Conservation (phyloP, 1,284 basidiomycete species). For the Ceratorhiza oryzae-sativae region DNA sequence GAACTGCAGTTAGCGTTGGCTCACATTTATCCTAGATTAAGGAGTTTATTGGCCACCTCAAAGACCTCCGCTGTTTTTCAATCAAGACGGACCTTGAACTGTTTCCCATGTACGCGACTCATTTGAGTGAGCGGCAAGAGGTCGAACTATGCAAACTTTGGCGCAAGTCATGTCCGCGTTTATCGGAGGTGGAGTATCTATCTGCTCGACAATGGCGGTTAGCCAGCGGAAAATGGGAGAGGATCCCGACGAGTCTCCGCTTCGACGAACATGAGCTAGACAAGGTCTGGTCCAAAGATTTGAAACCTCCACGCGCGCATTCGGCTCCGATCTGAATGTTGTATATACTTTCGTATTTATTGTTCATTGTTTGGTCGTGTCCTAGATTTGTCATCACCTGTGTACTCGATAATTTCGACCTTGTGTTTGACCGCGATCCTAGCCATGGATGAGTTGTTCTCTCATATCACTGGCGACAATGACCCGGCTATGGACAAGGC, state of each 20-base stretch:
- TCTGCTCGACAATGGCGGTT: constrained; percentile 19
- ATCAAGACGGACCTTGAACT: constrained; percentile 12
- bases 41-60: constrained; percentile 13
- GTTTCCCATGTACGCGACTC: constrained; percentile 3
- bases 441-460: constrained; percentile 33
- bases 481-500: constrained; percentile 23
- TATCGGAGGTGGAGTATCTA: constrained; percentile 21
- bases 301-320: constrained; percentile 22
- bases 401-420: constrained; percentile 22
- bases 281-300: constrained; percentile 4
- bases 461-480: constrained; percentile 30
- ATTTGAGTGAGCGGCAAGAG: constrained; percentile 16
- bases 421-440: background rate
- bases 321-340: constrained; percentile 15
- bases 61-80: constrained; percentile 26
- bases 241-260: background rate
- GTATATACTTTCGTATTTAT: constrained; percentile 8
- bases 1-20: background rate
- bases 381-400: constrained; percentile 17
- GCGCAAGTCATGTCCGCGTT: constrained; percentile 18
- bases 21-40: background rate
- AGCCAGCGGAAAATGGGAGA: background rate
- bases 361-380: constrained; percentile 5
- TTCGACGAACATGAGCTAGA: background rate
- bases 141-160: constrained; percentile 11